Evolutionary conservation across 768 basidiomycete genomes (phyloP), one percentile per base, ranked within the genome.

Genomic region (Terana coerulea): DNA sequence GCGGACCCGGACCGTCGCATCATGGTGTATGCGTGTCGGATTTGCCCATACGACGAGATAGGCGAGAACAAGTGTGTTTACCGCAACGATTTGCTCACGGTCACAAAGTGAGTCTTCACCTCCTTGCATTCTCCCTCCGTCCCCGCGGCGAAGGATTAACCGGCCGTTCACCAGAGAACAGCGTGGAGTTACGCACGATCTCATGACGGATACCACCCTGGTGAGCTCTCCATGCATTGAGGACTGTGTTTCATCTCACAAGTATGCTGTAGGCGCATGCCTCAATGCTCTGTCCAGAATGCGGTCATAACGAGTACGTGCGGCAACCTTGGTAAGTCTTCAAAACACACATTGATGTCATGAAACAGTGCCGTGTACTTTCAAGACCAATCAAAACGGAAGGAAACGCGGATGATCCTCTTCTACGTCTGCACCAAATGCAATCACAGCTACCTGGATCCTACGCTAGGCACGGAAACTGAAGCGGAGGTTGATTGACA

Each of bases 381-480:
- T 68, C 95, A 98, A 68, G 95, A 98, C 69, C 95, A 98, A 67
- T 97, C 93, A 15, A 95, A 95, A 66, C 86, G 95, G 49, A 92
- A 91, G 61, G 92, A 95, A 65, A 98, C 95, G 1, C 80, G 89
- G 2, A 95, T 95, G 93, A 90, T 91, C 44, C 76, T 93, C 1
- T 95, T 94, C 73, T 95, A 84, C 64, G 91, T 93, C 40, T 95
- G 91, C 65, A 80, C 83, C 19, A 87, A 87, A 60, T 92, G 90
- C 66, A 84, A 86, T 58, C 73, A 87, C 57, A 81, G 75, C 60
- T 92, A 86, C 64, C 76, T 76, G 47, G 91, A 93, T 67, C 84
- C 89, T 19, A 75, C 57, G 8, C 24, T 66, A 40, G 49, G 57
- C 6, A n/a, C 48, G 46, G 59, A 57, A 24, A 47, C 37, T 46